These are phyloP conservation scores for Atkinsonella texensis DNA, from an alignment of 2,329 filamentous ascomycete species.

Conservation along the genomic window DNA sequence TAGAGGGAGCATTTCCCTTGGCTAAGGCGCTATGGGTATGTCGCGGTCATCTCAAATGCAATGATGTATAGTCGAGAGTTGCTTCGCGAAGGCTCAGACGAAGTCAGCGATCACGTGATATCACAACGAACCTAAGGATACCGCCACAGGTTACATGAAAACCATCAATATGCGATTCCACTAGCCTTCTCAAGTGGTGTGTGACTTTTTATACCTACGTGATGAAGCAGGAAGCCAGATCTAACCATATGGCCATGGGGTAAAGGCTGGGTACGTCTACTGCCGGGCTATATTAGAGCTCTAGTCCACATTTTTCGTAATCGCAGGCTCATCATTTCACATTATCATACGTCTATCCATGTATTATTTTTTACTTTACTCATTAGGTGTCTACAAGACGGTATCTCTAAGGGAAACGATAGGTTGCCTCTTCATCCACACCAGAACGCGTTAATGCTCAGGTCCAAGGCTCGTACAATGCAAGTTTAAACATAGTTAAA, in stretches of 20 bases:
- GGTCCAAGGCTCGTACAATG: conserved; percentile 23
- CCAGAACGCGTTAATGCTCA: conserved; percentile 22
- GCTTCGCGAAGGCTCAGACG: neutral
- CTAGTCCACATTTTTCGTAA: no score
- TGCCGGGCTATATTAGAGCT: no score
- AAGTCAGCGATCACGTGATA: neutral
- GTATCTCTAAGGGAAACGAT: conserved; percentile 26
- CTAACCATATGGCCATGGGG: no score
- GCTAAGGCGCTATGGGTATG: neutral
- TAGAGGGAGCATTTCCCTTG: no score
- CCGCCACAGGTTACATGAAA: no score
- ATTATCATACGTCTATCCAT: neutral
- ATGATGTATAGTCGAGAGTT: neutral
- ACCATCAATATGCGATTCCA: no score
- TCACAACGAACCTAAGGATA: no score
- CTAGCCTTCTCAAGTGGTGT: no score
- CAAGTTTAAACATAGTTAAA: conserved; percentile 29
- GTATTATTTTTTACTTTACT: conserved; percentile 26
- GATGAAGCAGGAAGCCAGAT: no score
- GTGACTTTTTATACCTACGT: no score
- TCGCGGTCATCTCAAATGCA: neutral
- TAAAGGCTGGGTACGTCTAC: no score
- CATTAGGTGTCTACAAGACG: conserved; percentile 29
- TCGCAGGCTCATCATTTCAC: neutral
- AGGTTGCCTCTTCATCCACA: conserved; percentile 23